Percentiles rank a stretch among this genome's conserved stretches.
phyloP scores from a whole-genome alignment of 176 grass and related monocot genomes.

The Oryza glumipatula region DNA sequence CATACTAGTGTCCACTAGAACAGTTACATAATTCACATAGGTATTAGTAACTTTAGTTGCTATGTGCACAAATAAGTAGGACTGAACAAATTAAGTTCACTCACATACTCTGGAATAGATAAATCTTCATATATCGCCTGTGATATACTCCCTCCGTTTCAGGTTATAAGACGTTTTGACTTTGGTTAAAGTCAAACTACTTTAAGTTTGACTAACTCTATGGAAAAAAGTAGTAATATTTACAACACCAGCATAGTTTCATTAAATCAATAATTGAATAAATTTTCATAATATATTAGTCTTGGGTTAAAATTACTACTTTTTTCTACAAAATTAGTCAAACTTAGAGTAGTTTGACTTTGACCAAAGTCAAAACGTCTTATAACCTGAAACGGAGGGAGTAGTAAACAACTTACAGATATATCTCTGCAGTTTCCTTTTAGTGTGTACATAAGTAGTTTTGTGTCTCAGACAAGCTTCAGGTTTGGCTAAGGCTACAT shows the following conservation, averaged over 20 bases:
- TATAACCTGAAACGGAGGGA: no score
- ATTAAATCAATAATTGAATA: no score
- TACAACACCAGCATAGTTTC: no score
- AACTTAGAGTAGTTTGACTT: no score
- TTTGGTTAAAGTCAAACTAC: no score
- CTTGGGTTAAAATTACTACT: no score
- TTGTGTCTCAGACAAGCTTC: conserved; percentile 2
- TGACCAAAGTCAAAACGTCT: no score
- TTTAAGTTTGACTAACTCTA: no score
- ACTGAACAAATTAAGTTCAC: background rate
- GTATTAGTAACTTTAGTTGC: conserved; percentile 16
- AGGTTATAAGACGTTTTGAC: no score
- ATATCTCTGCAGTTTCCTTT: background rate
- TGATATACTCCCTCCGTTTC: background rate
- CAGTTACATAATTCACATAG: conserved; percentile 1
- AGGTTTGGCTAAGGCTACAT: background rate
- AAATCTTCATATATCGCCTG: background rate
- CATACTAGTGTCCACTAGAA: background rate
- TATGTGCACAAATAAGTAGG: conserved; percentile 17
- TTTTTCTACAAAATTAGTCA: no score
- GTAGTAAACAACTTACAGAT: background rate
- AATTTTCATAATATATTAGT: no score
- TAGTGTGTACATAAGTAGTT: conserved; percentile 2
- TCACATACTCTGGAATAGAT: background rate
- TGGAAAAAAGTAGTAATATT: no score